Conservation (phyloP, 176 grass and related monocot species). For the Elaeis guineensis region DNA sequence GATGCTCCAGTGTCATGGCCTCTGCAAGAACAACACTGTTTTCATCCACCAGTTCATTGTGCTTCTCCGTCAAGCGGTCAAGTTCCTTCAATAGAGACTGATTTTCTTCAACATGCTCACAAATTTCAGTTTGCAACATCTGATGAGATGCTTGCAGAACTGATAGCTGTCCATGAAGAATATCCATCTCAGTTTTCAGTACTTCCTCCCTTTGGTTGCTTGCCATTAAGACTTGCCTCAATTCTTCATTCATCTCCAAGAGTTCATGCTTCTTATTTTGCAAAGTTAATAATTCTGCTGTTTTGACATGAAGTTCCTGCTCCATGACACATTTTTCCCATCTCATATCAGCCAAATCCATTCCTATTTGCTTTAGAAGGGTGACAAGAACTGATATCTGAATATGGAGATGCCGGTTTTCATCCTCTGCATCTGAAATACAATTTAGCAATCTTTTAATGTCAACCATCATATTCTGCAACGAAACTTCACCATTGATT, state of each 20-base stretch:
- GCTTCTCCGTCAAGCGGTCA: slow-evolving; percentile 31
- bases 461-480: slow-evolving; percentile 43
- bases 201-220: slow-evolving; percentile 34
- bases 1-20: slow-evolving; percentile 58
- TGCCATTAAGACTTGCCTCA: slow-evolving; percentile 39
- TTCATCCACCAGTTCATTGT: slow-evolving; percentile 38
- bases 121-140: slow-evolving; percentile 35
- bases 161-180: slow-evolving; percentile 34
- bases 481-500: slow-evolving; percentile 44
- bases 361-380: slow-evolving; percentile 56
- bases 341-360: slow-evolving; percentile 49
- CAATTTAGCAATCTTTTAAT: slow-evolving; percentile 43
- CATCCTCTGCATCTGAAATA: slow-evolving; percentile 51
- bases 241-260: slow-evolving; percentile 36
- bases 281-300: slow-evolving; percentile 25
- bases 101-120: slow-evolving; percentile 33
- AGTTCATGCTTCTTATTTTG: slow-evolving; percentile 35
- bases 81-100: slow-evolving; percentile 40
- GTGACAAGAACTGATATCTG: slow-evolving; percentile 57
- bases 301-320: slow-evolving; percentile 38
- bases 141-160: slow-evolving; percentile 28
- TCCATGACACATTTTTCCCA: slow-evolving; percentile 46
- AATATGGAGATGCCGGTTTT: slow-evolving; percentile 38
- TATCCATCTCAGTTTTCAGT: slow-evolving; percentile 44
- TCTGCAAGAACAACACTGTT: slow-evolving; percentile 33